Evolutionary conservation across 352 stramenopile species (phyloP), one percentile per base, ranked within the genome.

Genomic region (Halophytophthora batemanensis): DNA sequence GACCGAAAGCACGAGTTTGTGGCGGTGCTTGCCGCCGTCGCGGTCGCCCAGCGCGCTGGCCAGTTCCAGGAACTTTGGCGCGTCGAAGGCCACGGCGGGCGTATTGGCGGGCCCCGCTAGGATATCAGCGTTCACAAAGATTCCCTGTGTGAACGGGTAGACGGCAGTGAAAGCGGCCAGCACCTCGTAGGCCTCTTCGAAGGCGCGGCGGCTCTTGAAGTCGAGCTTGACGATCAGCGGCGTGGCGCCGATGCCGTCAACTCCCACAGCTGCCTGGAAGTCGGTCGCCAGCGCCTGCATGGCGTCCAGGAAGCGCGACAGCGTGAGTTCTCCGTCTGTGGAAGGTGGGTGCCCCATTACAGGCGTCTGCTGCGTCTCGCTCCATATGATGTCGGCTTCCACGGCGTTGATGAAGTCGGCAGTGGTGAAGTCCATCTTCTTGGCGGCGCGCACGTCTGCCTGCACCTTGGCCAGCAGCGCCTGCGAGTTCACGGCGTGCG

Each of bases 91-190:
- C 6, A 85, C 52, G 4, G 63, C 15, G 0, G 51, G 53, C 0
- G 68, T 71, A 25, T 73, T 81, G 3, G 69, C 74, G 21, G 78
- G 78, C 4, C 78, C 78, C 2, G 71, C 52, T 6, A 87, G 59
- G 43, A 90, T 86, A 40, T 90, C 78, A 2, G 76, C 78, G 51
- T 90, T 90, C 23, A 87, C 62, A 33, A 90, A 90, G 14, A 90
- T 50, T 15, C 74, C 55, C 19, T 64, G 69, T 1, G 56, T 49
- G 49, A 79, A 87, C 17, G 78, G 78, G 39, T 74, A 90, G 14
- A 51, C 39, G 0, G 45, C 34, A 22, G 82, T 61, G 49, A 87
- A 87, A 33, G 18, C 15, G 4, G 40, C 44, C 33, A 87, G 28
- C 7, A 64, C 2, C n/a, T 64, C 50, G 11, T 45, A 59, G 2